Evolutionary conservation across 257 asterid genomes (phyloP).

Genomic region (Solanum phureja): DNA sequence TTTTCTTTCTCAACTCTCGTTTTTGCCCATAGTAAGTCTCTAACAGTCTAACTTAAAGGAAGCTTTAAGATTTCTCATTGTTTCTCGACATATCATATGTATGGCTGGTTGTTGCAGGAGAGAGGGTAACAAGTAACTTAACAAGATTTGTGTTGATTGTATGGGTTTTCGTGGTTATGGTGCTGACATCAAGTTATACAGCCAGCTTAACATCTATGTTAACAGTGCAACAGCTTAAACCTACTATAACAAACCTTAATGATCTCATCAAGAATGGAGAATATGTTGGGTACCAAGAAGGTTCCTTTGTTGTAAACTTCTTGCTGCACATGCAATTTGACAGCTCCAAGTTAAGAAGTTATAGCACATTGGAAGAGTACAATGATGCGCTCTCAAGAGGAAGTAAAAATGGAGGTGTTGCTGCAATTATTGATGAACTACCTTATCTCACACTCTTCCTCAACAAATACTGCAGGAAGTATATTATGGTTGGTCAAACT

Average conservation of each 20-base stretch:
- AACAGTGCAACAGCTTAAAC: constrained; percentile 42
- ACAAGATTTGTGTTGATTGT: constrained; percentile 41
- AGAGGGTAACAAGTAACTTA: constrained; percentile 30
- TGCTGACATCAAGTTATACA: constrained; percentile 45
- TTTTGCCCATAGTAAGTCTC: too few relatives aligned
- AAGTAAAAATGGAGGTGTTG: too few relatives aligned
- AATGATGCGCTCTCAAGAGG: too few relatives aligned
- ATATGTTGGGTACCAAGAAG: constrained; percentile 31
- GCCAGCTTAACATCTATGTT: constrained; percentile 54
- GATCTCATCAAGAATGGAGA: constrained; percentile 26
- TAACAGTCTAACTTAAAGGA: neutral
- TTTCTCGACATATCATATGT: neutral
- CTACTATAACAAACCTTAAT: too few relatives aligned
- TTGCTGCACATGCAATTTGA: neutral
- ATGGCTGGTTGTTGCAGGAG: neutral
- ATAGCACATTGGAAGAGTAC: too few relatives aligned
- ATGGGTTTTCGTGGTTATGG: constrained; percentile 48
- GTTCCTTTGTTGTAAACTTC: constrained; percentile 19
- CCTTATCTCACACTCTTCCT: too few relatives aligned
- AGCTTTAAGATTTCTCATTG: neutral
- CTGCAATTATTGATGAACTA: too few relatives aligned
- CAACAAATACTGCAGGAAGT: too few relatives aligned
- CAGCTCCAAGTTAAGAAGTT: too few relatives aligned
- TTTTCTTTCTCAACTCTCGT: too few relatives aligned
- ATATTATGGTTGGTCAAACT: too few relatives aligned